These are phyloP conservation scores for Colletotrichum sp. DNA, from an alignment of 2,329 filamentous ascomycete genomes.

Conservation along the genomic window DNA sequence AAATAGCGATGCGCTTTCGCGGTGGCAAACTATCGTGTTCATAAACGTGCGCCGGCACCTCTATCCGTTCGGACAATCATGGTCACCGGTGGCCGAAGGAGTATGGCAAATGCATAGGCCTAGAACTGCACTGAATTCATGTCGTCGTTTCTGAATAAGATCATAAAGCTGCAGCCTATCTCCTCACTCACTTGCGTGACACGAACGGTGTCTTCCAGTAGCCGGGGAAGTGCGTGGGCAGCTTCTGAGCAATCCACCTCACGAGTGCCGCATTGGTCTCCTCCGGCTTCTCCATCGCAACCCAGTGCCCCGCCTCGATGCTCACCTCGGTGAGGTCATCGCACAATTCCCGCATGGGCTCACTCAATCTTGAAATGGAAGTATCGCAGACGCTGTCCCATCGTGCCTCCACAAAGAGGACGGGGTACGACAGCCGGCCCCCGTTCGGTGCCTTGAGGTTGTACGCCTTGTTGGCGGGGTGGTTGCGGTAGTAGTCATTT, in stretches of 20 bases:
- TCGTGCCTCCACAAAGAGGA: conserved; percentile 36
- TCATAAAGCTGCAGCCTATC: not conserved
- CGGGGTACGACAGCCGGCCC: conserved; percentile 37
- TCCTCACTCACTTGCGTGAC: not conserved
- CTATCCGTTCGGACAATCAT: not conserved
- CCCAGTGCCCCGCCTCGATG: conserved; percentile 39
- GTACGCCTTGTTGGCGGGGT: conserved; percentile 44
- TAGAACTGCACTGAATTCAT: not conserved
- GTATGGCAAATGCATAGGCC: not conserved
- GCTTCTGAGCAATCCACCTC: conserved; percentile 27
- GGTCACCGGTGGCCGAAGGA: not conserved
- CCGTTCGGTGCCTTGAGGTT: conserved; percentile 28
- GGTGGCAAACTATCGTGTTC: not conserved
- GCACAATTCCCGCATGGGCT: conserved; percentile 36
- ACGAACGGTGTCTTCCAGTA: conserved; percentile 14
- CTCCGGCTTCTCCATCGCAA: conserved; percentile 31
- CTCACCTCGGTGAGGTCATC: conserved; percentile 41
- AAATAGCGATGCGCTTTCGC: not conserved
- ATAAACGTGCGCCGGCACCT: not conserved
- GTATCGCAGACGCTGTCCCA: conserved; percentile 43
- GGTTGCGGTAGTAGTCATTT: conserved; percentile 42
- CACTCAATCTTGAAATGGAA: conserved; percentile 33
- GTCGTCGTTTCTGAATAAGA: not conserved
- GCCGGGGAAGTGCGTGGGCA: conserved; percentile 12
- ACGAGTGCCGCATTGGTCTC: conserved; percentile 28